Conservation (phyloP, 257 asterid species). For the Nemophila menziesii region DNA sequence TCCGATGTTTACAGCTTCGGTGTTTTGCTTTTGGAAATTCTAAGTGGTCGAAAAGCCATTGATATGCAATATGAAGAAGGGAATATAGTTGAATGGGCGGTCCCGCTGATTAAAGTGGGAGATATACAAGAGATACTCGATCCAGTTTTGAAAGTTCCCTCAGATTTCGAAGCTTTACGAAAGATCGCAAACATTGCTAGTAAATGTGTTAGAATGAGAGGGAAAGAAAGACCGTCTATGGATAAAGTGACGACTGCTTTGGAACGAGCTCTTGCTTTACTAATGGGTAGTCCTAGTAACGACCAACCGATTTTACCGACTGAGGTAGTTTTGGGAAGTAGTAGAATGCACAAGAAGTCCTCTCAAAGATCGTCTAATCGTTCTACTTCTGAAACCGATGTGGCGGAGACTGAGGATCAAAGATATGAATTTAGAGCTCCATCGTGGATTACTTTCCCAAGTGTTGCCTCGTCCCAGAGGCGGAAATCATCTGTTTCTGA, state of each 20-base stretch:
- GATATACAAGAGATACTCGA: constrained; percentile 52
- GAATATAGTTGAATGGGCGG: constrained; percentile 92
- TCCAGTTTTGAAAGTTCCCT: constrained; percentile 48
- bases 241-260: constrained; percentile 78
- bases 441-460: constrained; percentile 86
- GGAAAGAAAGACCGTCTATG: constrained; percentile 93
- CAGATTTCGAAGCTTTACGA: constrained; percentile 57
- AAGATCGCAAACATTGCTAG: constrained; percentile 71
- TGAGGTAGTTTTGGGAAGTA: constrained; percentile 85
- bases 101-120: constrained; percentile 65
- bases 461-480: constrained; percentile 88
- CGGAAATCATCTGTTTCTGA: constrained; percentile 71
- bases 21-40: constrained; percentile 66
- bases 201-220: constrained; percentile 85
- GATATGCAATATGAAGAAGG: constrained; percentile 89
- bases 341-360: constrained; percentile 74
- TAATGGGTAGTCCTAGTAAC: constrained; percentile 81
- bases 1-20: constrained; percentile 90
- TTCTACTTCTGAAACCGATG: constrained; percentile 65
- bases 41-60: constrained; percentile 80
- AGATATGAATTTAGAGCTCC: constrained; percentile 76
- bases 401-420: constrained; percentile 61
- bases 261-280: constrained; percentile 67
- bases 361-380: constrained; percentile 62
- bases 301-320: constrained; percentile 91